Evolutionary conservation across 2,329 filamentous ascomycete species (phyloP), one percentile per base, ranked within the genome.

Genomic region (Ophiostoma perfectum): DNA sequence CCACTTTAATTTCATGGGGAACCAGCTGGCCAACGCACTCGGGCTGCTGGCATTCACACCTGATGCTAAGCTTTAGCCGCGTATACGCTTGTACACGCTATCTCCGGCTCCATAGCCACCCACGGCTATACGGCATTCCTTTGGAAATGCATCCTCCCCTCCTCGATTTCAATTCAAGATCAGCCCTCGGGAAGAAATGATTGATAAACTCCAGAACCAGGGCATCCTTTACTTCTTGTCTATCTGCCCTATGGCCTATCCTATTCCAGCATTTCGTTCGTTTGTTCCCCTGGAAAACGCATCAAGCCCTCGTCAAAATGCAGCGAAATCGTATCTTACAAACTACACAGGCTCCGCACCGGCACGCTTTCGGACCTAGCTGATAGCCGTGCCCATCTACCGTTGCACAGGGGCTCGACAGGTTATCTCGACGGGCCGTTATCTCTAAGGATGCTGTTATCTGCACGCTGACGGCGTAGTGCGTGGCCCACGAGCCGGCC

Each of bases 281-380:
- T 27, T 27, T 27, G 27, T 27, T 27, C 27, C 27, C 27, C 27
- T 27, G 27, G 27, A 27, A 27, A 27, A 27, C 27, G 27, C 27
- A 27, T 27, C 27, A 27, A 27, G 27, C 27, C 27, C 27, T 27
- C 27, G 27, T 27, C 27, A 27, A 27, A 27, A 27, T 27, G 27
- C 27, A 27, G 27, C 27, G 27, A 1, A 27, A 27, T 27, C 27
- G 27, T 27, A 27, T 27, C 27, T 27, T 55, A 55, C 49, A 27
- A 27, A 9, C n/a, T 27, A 27, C n/a, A 18, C 11, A 18, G n/a
- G 27, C n/a, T 55, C 49, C 49, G 49, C 49, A 55, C 49, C 49
- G 49, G 49, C 49, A 55, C 49, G 49, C 49, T 55, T 55, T 55
- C 49, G n/a, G 49, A 55, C n/a, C 47, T n/a, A 7, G 16, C 47